These are phyloP conservation scores for Pochonia chlamydosporia DNA, from an alignment of 2,329 filamentous ascomycete species.

Conservation along the genomic window DNA sequence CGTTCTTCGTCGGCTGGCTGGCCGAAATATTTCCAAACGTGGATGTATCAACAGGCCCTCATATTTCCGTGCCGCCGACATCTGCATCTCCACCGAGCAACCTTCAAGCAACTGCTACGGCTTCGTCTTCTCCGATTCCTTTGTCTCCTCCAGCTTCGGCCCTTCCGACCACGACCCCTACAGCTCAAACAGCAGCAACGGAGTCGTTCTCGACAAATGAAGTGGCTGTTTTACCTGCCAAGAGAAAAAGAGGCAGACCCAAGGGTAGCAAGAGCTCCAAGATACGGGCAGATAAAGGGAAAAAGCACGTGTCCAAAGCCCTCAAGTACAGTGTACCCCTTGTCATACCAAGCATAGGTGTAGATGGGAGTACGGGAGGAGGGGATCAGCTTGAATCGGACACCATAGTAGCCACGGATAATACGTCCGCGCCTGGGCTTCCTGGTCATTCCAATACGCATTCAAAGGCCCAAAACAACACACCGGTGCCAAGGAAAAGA, in stretches of 20 bases:
- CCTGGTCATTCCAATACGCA: slow-evolving; percentile 8
- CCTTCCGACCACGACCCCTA: slow-evolving; percentile 1
- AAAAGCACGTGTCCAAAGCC: slow-evolving; percentile 4
- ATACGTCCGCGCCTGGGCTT: neutral
- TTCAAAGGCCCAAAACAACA: slow-evolving; percentile 12
- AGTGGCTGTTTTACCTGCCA: slow-evolving; percentile 17
- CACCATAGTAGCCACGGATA: neutral
- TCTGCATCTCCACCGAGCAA: neutral
- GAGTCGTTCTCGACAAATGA: neutral
- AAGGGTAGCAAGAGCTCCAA: slow-evolving; percentile 44
- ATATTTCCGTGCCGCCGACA: neutral
- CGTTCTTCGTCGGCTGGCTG: slow-evolving; percentile 55
- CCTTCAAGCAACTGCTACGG: slow-evolving; percentile 31
- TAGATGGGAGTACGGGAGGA: neutral
- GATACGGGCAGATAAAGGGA: slow-evolving; percentile 14
- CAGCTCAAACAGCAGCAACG: neutral
- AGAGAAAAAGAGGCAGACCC: slow-evolving; percentile 46
- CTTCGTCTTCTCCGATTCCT: neutral
- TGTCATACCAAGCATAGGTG: neutral
- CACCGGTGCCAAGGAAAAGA: slow-evolving; percentile 22
- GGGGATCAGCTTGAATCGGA: neutral
- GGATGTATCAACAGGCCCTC: neutral
- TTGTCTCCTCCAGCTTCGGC: neutral
- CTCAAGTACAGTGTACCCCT: neutral
- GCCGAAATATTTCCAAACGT: slow-evolving; percentile 48